A percentile compares a stretch with the other conserved stretches of the same genome.
These are phyloP conservation scores for Didymella glomerata DNA, from an alignment of 2,329 filamentous ascomycete genomes.

Conservation along the genomic window DNA sequence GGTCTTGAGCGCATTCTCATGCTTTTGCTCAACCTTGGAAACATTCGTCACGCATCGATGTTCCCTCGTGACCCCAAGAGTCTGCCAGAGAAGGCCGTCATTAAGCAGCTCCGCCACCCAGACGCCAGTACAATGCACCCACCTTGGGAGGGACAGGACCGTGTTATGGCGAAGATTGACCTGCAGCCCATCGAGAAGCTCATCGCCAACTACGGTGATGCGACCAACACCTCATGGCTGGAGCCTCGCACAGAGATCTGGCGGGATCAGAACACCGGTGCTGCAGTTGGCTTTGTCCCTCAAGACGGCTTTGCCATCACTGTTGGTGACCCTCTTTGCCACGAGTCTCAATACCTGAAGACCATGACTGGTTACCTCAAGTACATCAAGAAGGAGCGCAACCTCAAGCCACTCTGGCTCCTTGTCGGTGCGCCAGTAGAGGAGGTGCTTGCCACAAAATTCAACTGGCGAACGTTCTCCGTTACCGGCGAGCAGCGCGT, in stretches of 20 bases:
- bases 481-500: constrained; percentile 90
- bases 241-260: constrained; percentile 89
- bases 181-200: constrained; percentile 83
- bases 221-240: constrained; percentile 91
- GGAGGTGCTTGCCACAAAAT: constrained; percentile 78
- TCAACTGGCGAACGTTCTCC: constrained; percentile 88
- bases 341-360: constrained; percentile 75
- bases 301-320: constrained; percentile 82
- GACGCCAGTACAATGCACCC: constrained; percentile 83
- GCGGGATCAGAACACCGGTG: constrained; percentile 80
- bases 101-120: constrained; percentile 77
- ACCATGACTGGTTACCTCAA: constrained; percentile 78
- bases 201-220: constrained; percentile 94
- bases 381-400: constrained; percentile 74
- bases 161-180: constrained; percentile 58
- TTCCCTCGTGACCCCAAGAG: constrained; percentile 91
- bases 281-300: constrained; percentile 83
- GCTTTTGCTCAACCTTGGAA: constrained; percentile 83
- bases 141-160: constrained; percentile 66
- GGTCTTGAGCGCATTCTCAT: constrained; percentile 89
- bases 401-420: constrained; percentile 86
- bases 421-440: constrained; percentile 82
- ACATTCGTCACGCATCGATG: constrained; percentile 86
- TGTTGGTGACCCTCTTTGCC: constrained; percentile 87
- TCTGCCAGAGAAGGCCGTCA: constrained; percentile 72